phyloP scores from a whole-genome alignment of 345 rosid species.

The Murraya paniculata region DNA sequence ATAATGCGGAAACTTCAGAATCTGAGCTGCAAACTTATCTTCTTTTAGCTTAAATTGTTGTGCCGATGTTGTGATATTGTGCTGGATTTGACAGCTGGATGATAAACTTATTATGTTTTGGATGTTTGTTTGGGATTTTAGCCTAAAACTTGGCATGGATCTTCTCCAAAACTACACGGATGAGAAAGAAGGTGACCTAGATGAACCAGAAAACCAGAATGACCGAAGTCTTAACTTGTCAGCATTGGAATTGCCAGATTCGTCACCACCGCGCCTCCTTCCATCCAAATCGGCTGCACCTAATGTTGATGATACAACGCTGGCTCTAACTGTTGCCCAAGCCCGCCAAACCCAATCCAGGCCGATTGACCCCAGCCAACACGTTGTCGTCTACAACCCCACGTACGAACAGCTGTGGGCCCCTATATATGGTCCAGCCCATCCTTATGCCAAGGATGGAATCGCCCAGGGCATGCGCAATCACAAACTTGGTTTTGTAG shows the following conservation, averaged over 20 bases:
- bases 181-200: conserved; percentile 34
- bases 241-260: conserved; percentile 43
- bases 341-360: conserved; percentile 45
- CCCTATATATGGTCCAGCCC: conserved; percentile 80
- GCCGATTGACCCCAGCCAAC: conserved; percentile 83
- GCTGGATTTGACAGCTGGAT: too few species aligned
- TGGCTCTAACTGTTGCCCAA: conserved; percentile 73
- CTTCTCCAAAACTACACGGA: conserved; percentile 42
- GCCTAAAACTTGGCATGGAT: conserved; percentile 38
- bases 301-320: conserved; percentile 78
- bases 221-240: conserved; percentile 25
- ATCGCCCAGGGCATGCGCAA: conserved; percentile 93
- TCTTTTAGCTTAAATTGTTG: too few species aligned
- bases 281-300: conserved; percentile 84
- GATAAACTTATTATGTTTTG: too few species aligned
- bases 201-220: conserved; percentile 20
- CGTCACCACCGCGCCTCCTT: conserved; percentile 77
- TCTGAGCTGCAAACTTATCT: too few species aligned
- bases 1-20: too few species aligned
- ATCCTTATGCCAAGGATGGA: conserved; percentile 91
- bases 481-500: conserved; percentile 95
- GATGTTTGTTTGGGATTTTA: too few species aligned
- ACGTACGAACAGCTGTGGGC: conserved; percentile 94
- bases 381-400: conserved; percentile 70
- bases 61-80: too few species aligned